phyloP scores from a whole-genome alignment of 768 basidiomycete genomes.

The Podaxis mareebaensis region DNA sequence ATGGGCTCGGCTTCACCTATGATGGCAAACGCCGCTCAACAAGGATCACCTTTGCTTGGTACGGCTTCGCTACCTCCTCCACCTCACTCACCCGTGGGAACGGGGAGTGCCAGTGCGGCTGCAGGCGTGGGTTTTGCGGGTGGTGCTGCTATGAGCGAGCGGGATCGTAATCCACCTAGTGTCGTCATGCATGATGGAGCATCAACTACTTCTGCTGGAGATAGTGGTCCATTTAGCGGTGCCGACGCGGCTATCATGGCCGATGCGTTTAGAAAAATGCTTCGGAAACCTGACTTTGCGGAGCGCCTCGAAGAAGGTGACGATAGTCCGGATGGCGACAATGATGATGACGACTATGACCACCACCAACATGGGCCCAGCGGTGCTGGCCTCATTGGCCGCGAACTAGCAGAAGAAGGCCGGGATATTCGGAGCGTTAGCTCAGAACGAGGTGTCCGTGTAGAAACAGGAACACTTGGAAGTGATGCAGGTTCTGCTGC shows the following conservation, averaged over 20 bases:
- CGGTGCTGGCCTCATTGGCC: conserved; percentile 49
- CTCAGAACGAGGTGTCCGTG: conserved; percentile 76
- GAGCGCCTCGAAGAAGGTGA: conserved; percentile 63
- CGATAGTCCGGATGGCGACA: conserved; percentile 54
- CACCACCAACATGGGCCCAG: conserved; percentile 11
- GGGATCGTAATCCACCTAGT: conserved; percentile 37
- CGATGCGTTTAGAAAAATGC: conserved; percentile 84
- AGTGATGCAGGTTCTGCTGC: conserved; percentile 16
- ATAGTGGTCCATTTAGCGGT: conserved; percentile 72
- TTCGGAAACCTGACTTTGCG: conserved; percentile 90
- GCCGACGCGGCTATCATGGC: conserved; percentile 93
- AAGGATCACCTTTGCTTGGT: conserved; percentile 50
- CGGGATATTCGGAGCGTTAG: conserved; percentile 82
- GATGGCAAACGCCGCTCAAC: conserved; percentile 61
- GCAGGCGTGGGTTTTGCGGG: conserved; percentile 16
- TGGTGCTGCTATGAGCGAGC: conserved; percentile 29
- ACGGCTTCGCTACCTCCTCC: conserved; percentile 22
- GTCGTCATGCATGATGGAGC: conserved; percentile 69
- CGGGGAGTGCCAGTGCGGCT: conserved; percentile 14
- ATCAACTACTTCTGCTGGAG: conserved; percentile 65
- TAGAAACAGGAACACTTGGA: conserved; percentile 43
- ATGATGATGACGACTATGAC: conserved; percentile 27
- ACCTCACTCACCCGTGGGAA: conserved; percentile 16
- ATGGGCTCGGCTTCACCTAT: conserved; percentile 83
- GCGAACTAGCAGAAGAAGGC: conserved; percentile 88